Conservation (phyloP, 352 stramenopile species). For the Thalassiosira exigua region DNA sequence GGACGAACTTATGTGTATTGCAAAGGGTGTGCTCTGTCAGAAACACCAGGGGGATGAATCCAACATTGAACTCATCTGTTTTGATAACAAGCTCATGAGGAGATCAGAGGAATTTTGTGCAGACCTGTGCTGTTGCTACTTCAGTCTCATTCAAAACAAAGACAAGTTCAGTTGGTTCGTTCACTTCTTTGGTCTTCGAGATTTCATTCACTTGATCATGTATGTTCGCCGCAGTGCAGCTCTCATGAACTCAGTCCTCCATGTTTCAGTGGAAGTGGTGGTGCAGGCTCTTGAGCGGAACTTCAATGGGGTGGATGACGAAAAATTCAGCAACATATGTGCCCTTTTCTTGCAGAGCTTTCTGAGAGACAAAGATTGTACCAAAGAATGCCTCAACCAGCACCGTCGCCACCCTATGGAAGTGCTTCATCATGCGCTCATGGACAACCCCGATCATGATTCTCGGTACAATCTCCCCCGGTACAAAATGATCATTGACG, state of each 20-base stretch:
- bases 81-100: conserved; percentile 20
- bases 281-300: conserved; percentile 58
- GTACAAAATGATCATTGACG: conserved; percentile 74
- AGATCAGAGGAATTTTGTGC: conserved; percentile 31
- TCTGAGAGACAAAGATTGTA: conserved; percentile 10
- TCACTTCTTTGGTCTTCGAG: conserved; percentile 63
- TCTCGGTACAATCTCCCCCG: conserved; percentile 48
- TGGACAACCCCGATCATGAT: conserved; percentile 27
- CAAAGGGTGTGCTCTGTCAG: conserved; percentile 48
- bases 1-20: conserved; percentile 61
- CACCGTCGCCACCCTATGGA: conserved; percentile 46
- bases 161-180: conserved; percentile 54
- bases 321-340: conserved; percentile 48
- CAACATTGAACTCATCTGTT: conserved; percentile 17
- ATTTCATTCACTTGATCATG: conserved; percentile 57
- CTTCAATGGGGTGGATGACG: conserved; percentile 55
- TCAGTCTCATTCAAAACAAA: conserved; percentile 49
- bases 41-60: conserved; percentile 6
- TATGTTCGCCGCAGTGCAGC: conserved; percentile 20
- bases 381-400: conserved; percentile 24
- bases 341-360: conserved; percentile 43
- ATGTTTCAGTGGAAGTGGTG: conserved; percentile 35
- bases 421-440: conserved; percentile 49
- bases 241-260: conserved; percentile 17
- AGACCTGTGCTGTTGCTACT: conserved; percentile 36